Evolutionary conservation across 2,329 filamentous ascomycete species (phyloP).

Genomic region (Coniochaeta sp.): DNA sequence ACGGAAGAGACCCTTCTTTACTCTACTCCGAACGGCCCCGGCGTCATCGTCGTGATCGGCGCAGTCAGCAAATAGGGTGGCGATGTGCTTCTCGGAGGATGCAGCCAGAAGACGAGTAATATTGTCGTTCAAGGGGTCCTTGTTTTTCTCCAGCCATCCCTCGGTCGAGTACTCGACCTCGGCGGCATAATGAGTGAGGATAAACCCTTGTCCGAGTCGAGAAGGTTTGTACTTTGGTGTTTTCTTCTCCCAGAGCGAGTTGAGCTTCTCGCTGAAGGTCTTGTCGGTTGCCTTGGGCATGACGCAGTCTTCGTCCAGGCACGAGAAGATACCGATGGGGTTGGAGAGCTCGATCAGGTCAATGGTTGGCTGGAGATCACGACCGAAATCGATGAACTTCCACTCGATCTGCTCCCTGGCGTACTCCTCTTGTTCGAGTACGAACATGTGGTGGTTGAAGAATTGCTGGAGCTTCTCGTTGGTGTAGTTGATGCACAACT

Average conservation of each 20-base stretch:
- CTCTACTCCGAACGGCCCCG: conserved; percentile 64
- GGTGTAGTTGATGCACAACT: conserved; percentile 99
- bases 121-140: conserved; percentile 96
- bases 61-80: conserved; percentile 81
- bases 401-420: conserved; percentile 96
- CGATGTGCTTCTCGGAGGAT: conserved; percentile 78
- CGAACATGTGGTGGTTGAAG: conserved; percentile 99
- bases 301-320: conserved; percentile 92
- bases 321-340: conserved; percentile 97
- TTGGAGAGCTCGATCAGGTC: conserved; percentile 94
- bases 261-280: conserved; percentile 95
- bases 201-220: conserved; percentile 82
- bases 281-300: conserved; percentile 99
- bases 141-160: conserved; percentile 98
- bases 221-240: conserved; percentile 88
- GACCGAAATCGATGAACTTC: conserved; percentile 99
- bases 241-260: conserved; percentile 93
- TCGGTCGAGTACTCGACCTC: conserved; percentile 96
- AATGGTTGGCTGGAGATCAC: conserved; percentile 93
- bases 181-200: conserved; percentile 93
- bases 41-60: conserved; percentile 70
- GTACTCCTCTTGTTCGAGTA: conserved; percentile 96
- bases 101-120: conserved; percentile 79
- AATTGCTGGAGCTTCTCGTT: conserved; percentile 99
- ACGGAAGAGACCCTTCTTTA: conserved; percentile 95